Base-by-base conservation (phyloP, 1,139 yeast species). In the Protomyces lactucae-debilis region DNA sequence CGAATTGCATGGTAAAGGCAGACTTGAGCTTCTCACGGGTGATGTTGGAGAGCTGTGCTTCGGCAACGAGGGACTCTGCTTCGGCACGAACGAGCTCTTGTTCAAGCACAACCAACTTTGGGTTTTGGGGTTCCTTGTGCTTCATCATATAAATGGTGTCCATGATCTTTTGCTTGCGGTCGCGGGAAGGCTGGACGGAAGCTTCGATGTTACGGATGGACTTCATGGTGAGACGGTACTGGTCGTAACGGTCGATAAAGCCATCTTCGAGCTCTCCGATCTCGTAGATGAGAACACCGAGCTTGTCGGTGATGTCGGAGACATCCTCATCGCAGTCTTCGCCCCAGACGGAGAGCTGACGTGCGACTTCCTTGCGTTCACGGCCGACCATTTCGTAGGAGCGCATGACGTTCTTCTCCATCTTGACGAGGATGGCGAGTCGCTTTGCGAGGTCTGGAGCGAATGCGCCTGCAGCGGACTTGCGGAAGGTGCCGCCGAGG, bases 31-130 rank as follows among this genome's bases (percentile, higher is more conserved):
- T 91, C 79, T 93, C 97, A 79, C 99, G 88, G 72, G 98, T 93
- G 79, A 93, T 93, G 82, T 93, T 93, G 69, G 97, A 88, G 76
- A 93, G 85, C 82, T 93, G 99, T 65, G 98, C 98, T 82, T 93
- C 99, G 67, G 99, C 99, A 73, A 93, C 99, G 73, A 93, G 85
- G 61, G 97, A 90, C 81, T 93, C 98, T 71, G 98, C 98, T 82
- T 93, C 99, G 61, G 98, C 97, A 79, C 99, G 88, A 70, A 93
- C 98, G 77, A 93, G 84, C 80, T 93, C 98, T 81, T 93, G 98
- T 82, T 93, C 99, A 76, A 93, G 84, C 65, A 92, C 91, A 69
- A 90, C 85, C 71, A 93, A 89, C 83, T 90, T 92, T 78, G 96
- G 97, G 66, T 97, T 89, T 79, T 88, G 89, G 69, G 99, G 98